Base-by-base conservation (phyloP, 83 land plant genomes). In the Diphasiastrum complanatum region DNA sequence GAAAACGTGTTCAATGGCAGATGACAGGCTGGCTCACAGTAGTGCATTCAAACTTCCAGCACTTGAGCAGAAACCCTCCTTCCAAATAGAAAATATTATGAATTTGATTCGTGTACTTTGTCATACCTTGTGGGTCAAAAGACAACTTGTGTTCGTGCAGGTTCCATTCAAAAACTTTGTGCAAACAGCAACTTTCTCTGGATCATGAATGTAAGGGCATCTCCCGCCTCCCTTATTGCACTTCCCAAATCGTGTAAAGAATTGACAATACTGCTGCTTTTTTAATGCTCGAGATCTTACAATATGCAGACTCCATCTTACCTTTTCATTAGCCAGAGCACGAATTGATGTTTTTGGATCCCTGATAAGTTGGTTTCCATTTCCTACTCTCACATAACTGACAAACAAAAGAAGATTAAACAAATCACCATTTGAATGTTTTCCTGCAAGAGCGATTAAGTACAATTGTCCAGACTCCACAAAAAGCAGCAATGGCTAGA, bases 181-280 rank as follows among this genome's bases (percentile, higher is more conserved):
- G 69, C 99, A 95, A 11, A 95, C 85, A 29, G 90, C 93, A 16
- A 90, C 73, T 61, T 95, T 95, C 10, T 84, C 77, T 32, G 90
- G 78, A 74, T 95, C 99, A 69, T 95, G 99, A 29, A 95, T 81
- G 57, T 84, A 95, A 4, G 85, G 85, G 63, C 99, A 95, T 60
- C 82, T 89, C 16, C 99, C 93, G 53, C 70, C 79, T 51, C 73
- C 85, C 67, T 87, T 95, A 47, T 84, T 84, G 79, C 99, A 95
- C 49, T 81, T 79, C 2, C 99, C 99, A 80, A 89, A 95, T 51
- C 95, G 69, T 33, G 95, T 90, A 66, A 78, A 95, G 65, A 90
- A 95, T 45, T 79, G 97, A 51, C 99, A 95, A 47, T 76, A 90
- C 51, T 79, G 78, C 60, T 77, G 72, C 61, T 81, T 89, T 56